phyloP scores from a whole-genome alignment of 768 basidiomycete genomes.

The Psilocybe azurescens region DNA sequence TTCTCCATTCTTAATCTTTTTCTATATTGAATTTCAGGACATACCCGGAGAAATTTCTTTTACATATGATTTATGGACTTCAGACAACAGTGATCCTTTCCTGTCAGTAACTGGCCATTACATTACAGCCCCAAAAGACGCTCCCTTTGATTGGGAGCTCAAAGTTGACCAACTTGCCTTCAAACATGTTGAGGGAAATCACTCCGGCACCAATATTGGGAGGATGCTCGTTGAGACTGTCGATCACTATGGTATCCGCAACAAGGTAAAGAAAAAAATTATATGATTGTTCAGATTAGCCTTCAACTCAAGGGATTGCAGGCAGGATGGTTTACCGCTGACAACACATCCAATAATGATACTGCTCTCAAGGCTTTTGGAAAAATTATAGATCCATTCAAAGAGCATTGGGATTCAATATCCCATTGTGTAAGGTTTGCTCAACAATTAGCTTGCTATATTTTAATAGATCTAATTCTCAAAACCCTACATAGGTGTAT shows the following conservation, averaged over 20 bases:
- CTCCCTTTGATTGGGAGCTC: slow-evolving; percentile 21
- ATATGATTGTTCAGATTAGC: too few species aligned
- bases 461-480: neutral
- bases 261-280: too few species aligned
- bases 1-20: slow-evolving; percentile 4
- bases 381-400: neutral
- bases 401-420: neutral
- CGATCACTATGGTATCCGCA: slow-evolving; percentile 12
- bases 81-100: slow-evolving; percentile 20
- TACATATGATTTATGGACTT: slow-evolving; percentile 28
- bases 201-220: slow-evolving; percentile 22
- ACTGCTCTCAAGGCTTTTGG: slow-evolving; percentile 3
- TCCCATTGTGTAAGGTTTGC: neutral
- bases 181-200: slow-evolving; percentile 18
- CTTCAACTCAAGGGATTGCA: neutral
- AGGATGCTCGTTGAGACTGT: neutral
- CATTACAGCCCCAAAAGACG: slow-evolving; percentile 9
- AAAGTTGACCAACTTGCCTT: slow-evolving; percentile 16
- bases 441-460: neutral
- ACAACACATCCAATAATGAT: slow-evolving; percentile 22
- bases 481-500: too few species aligned
- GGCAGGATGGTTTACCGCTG: slow-evolving; percentile 18
- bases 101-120: slow-evolving; percentile 25
- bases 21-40: slow-evolving; percentile 5
- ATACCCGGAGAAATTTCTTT: slow-evolving; percentile 20